Base-by-base conservation (phyloP, 768 basidiomycete species). In the Gyrodon lividus region DNA sequence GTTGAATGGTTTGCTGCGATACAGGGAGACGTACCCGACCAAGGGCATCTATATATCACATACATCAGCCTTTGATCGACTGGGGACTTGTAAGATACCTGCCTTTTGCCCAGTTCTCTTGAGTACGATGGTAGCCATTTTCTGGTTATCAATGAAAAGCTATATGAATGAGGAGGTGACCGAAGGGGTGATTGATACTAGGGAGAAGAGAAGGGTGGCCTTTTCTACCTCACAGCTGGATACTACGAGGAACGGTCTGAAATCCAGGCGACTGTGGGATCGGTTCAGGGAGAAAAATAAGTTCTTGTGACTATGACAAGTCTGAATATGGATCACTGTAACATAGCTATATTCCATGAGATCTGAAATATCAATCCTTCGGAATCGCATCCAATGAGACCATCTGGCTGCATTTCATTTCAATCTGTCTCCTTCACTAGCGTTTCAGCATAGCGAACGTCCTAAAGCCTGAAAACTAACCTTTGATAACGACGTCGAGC, bases 31-130 rank as follows among this genome's bases (percentile, higher is more conserved):
- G 43, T 51, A 86, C 85, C 85, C 85, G 46, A 87, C 79, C 40
- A 82, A 68, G 62, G 85, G 85, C 85, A 87, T 87, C 85, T 87
- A 39, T 50, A 34, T 87, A 39, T 50, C 31, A 9, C 34, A 46
- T n/a, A 46, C 56, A 30, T 43, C 13, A 34, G 43, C 43, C 8
- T 23, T 19, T 10, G 37, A 48, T 54, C 30, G 33, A 43, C 43
- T 45, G 48, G 9, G 19, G 31, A 50, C 48, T 40, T 33, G 20
- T 19, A 14, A 9, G 43, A 23, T 37, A 39, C 65, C 19, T 51
- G 77, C 86, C 78, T 84, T 80, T 54, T 79, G 76, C 16, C 76
- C 78, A 40, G 83, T 87, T 59, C 82, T 72, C 65, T 80, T 81
- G 65, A 87, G 69, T 19, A 70, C 67, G 65, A 83, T 56, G 48